These are phyloP conservation scores for Medicago arabica DNA, from an alignment of 306 rosid species.

Conservation along the genomic window DNA sequence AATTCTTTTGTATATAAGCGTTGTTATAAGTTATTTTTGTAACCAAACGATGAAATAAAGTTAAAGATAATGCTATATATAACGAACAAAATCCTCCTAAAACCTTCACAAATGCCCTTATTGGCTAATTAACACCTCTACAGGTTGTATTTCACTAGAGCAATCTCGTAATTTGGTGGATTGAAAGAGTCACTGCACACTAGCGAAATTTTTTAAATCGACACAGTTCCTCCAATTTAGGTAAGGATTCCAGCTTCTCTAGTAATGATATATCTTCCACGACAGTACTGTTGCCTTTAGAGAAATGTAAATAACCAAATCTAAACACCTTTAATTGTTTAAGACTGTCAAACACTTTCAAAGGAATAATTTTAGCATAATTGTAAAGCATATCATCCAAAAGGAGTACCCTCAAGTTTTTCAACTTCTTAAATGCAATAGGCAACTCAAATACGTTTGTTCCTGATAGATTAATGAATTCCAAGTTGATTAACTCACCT, in stretches of 20 bases:
- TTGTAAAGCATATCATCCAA: background rate
- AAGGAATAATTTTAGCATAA: background rate
- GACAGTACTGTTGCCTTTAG: background rate
- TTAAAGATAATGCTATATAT: background rate
- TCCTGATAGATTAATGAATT: slow-evolving; percentile 16
- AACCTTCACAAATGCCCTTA: too few species aligned
- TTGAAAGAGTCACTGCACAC: background rate
- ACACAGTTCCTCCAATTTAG: slow-evolving; percentile 8
- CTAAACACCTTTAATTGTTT: slow-evolving; percentile 10
- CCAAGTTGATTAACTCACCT: slow-evolving; percentile 29
- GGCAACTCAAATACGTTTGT: fast-evolving
- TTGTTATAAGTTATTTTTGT: background rate
- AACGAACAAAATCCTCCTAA: too few species aligned
- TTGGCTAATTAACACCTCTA: too few species aligned
- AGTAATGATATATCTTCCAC: background rate
- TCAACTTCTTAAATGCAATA: background rate
- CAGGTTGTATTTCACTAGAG: too few species aligned
- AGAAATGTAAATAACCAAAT: background rate
- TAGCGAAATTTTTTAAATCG: background rate
- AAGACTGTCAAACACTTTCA: background rate
- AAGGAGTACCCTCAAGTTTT: background rate
- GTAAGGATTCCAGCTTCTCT: slow-evolving; percentile 16
- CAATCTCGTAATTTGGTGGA: too few species aligned
- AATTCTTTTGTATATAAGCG: background rate
- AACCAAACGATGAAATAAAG: too few species aligned